These are phyloP conservation scores for Penicillium sclerotigenum DNA, from an alignment of 2,329 filamentous ascomycete genomes.

Conservation along the genomic window DNA sequence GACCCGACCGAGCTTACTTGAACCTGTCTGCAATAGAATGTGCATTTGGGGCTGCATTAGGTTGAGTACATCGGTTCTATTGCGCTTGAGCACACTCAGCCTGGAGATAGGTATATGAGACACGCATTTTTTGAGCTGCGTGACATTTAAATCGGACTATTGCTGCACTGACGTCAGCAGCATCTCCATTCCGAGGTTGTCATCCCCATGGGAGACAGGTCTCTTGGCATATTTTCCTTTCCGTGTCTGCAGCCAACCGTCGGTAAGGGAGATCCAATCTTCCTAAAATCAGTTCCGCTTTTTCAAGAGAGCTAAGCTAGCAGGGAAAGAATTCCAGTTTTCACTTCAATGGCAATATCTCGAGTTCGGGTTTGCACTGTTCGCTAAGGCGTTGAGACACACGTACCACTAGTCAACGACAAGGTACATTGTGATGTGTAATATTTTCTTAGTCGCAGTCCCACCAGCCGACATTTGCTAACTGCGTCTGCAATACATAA, in stretches of 20 bases:
- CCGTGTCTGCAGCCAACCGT: not conserved
- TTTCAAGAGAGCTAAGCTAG: not conserved
- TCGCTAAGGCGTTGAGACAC: not conserved
- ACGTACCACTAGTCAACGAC: not conserved
- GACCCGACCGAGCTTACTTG: not conserved
- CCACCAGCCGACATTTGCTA: not conserved
- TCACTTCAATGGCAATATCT: not conserved
- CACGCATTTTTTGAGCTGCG: not conserved
- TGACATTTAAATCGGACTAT: not conserved
- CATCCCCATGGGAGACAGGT: not conserved
- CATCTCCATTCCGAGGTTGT: not conserved
- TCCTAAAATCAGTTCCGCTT: not conserved
- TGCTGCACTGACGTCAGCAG: constrained; percentile 2
- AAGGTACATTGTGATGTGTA: not conserved
- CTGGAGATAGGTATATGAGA: not conserved
- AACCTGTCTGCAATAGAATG: not conserved
- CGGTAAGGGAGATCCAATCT: not conserved
- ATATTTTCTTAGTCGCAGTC: not conserved
- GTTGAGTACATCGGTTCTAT: not conserved
- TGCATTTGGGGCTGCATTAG: not conserved
- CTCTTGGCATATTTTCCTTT: not conserved
- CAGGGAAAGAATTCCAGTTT: too few relatives aligned
- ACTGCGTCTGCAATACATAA: not conserved
- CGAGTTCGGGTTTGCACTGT: not conserved
- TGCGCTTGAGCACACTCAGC: not conserved